Conservation (phyloP, 345 rosid species). For the Cardiospermum halicacabum region DNA sequence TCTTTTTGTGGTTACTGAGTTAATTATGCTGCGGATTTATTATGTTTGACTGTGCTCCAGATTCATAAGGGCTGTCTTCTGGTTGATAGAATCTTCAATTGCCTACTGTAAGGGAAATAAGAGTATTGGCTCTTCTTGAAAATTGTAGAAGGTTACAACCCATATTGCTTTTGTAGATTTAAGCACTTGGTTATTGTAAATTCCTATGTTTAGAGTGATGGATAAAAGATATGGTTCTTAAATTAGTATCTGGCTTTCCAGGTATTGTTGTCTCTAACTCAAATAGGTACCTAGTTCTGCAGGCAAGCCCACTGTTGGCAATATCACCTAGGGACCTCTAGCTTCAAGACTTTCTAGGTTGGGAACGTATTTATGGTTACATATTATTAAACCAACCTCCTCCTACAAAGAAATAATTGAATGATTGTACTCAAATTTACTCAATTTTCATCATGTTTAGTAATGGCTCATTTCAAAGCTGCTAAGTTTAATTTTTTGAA, state of each 20-base stretch:
- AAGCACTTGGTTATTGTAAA: not conserved
- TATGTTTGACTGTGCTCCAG: constrained; percentile 1
- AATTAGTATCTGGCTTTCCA: not conserved
- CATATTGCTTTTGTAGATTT: not conserved
- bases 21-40: not conserved
- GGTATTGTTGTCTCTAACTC: not conserved
- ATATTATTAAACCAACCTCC: not conserved
- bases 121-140: not conserved
- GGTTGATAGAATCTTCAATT: not conserved
- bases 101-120: not conserved
- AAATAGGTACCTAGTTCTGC: too few relatives aligned
- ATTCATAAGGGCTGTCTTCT: constrained; percentile 3
- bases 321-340: too few relatives aligned
- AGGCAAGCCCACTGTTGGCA: too few relatives aligned
- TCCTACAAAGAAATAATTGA: not conserved
- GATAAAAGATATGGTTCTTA: not conserved
- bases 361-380: not conserved
- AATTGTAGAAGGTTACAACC: not conserved
- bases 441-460: not conserved
- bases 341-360: not conserved
- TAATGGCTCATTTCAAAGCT: not conserved
- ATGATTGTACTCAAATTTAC: not conserved
- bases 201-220: not conserved
- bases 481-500: not conserved
- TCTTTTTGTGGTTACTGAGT: constrained; percentile 7